Conservation (phyloP, 257 asterid genomes). For the Solanum acaule region DNA sequence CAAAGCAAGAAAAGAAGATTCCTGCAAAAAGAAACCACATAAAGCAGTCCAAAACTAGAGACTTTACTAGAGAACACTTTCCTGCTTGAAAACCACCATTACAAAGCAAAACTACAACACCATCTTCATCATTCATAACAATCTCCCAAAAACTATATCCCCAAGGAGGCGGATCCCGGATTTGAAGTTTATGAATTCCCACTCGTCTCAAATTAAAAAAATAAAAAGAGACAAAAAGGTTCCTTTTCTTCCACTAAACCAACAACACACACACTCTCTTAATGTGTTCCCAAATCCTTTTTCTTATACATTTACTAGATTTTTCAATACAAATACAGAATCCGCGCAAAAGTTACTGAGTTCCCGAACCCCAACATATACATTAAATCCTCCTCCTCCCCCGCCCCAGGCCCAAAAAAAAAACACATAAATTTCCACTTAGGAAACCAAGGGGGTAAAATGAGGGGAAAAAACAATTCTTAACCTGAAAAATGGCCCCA, state of each 20-base stretch:
- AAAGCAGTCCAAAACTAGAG: conserved; percentile 27
- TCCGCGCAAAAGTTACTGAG: neutral
- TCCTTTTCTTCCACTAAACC: neutral
- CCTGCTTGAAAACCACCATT: conserved; percentile 11
- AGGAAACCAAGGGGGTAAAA: neutral
- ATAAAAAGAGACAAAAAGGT: neutral
- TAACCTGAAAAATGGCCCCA: neutral
- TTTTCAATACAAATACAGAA: neutral
- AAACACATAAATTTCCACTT: neutral
- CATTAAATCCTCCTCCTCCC: neutral
- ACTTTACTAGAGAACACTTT: conserved; percentile 24
- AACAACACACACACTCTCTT: neutral
- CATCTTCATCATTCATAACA: neutral
- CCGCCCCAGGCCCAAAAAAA: neutral
- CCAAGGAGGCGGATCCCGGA: neutral
- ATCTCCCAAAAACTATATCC: neutral
- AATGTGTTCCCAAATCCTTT: neutral
- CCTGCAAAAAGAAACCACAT: conserved; percentile 38
- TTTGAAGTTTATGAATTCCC: neutral
- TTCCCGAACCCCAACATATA: neutral
- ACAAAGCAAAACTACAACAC: neutral
- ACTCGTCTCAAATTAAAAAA: neutral
- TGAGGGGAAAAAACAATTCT: neutral
- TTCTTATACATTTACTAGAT: neutral
- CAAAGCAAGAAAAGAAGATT: conserved; percentile 84